These are phyloP conservation scores for Crotalaria pallida DNA, from an alignment of 306 rosid species.

Conservation along the genomic window DNA sequence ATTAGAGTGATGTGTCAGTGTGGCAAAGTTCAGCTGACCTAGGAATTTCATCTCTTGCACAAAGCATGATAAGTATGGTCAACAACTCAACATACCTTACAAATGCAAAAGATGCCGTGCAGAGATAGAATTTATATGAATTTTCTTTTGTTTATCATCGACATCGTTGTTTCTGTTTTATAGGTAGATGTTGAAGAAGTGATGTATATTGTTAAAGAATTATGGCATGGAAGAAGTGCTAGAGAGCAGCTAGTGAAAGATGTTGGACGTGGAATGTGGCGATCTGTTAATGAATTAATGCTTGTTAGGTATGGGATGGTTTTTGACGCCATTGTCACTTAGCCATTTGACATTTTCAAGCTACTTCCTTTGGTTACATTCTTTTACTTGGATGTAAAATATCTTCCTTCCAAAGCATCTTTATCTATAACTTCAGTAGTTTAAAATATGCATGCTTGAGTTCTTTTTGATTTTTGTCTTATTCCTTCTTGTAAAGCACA, in stretches of 20 bases:
- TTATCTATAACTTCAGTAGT: neutral
- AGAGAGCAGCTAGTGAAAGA: constrained; percentile 64
- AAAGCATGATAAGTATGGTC: neutral
- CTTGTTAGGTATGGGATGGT: constrained; percentile 67
- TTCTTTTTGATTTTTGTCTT: neutral
- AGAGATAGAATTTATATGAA: neutral
- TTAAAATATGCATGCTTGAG: neutral
- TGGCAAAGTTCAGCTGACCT: neutral
- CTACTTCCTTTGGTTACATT: constrained; percentile 5
- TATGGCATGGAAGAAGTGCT: constrained; percentile 95
- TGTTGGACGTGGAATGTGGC: constrained; percentile 96
- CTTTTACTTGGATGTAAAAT: neutral
- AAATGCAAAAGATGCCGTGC: neutral
- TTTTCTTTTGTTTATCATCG: neutral
- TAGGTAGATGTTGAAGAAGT: constrained; percentile 97
- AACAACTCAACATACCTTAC: neutral
- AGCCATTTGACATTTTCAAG: constrained; percentile 16
- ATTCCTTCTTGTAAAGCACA: neutral
- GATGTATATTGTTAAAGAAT: constrained; percentile 81
- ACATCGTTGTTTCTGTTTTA: constrained; percentile 8
- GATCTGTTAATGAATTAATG: constrained; percentile 88
- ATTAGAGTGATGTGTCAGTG: neutral
- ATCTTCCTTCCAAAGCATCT: neutral
- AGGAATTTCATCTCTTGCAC: neutral
- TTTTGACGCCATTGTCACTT: neutral